Evolutionary conservation across 495 filamentous ascomycete genomes (phyloP), one percentile per base, ranked within the genome.

Genomic region (Xylaria curta): DNA sequence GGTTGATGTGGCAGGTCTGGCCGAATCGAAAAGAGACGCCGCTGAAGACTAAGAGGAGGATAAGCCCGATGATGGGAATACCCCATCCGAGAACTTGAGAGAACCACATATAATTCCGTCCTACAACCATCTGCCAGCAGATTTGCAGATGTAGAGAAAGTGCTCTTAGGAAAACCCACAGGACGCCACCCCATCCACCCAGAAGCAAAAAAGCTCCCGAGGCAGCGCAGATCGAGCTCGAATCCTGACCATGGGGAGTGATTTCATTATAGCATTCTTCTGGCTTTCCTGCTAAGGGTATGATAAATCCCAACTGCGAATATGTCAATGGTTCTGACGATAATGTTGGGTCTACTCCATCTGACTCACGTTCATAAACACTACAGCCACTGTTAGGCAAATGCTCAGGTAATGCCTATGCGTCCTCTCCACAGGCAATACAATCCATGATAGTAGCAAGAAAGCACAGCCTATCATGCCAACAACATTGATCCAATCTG

Each of bases 21-120:
- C 96, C 97, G 77, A 98, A 97, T 66, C 96, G 89, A 82, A 94
- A 98, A 1, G 95, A 98, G 10, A 97, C 93, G 26, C 96, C 96
- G 38, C 96, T 98, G 62, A 97, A 82, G 42, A 92, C 85, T 69
- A 98, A 86, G 72, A 93, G 91, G 19, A 93, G 80, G 1, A 90
- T 84, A 31, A 95, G 85, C 54, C 92, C 91, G 31, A 93, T 78
- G 40, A 89, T 86, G 2, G 94, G 93, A 53, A 98, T 85, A 10
- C 90, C 94, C 91, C 95, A 97, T 71, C 97, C 96, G 56, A 88
- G 82, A 9, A 88, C 83, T 75, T 97, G 90, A 13, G 97, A 90
- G 72, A 87, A 87, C 87, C 93, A 94, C 90, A 98, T 98, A 81
- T 97, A 98, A 72, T 90, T 94, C 24, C 88, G 87, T 4, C 96